phyloP scores from a whole-genome alignment of 495 filamentous ascomycete genomes.

The Lophium mytilinum region DNA sequence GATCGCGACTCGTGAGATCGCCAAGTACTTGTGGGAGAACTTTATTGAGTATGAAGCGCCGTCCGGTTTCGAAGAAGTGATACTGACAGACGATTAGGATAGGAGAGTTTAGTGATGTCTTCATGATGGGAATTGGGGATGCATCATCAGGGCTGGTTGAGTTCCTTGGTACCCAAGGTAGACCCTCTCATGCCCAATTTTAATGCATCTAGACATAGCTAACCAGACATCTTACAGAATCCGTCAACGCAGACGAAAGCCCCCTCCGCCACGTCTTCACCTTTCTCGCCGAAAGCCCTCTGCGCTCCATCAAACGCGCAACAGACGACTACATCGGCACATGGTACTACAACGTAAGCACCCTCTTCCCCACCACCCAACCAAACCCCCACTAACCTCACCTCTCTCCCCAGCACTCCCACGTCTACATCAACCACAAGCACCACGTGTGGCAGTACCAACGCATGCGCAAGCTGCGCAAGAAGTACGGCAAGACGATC shows the following conservation, averaged over 20 bases:
- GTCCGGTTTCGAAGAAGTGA: neutral
- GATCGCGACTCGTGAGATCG: slow-evolving; percentile 59
- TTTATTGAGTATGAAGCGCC: slow-evolving; percentile 62
- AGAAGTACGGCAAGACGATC: slow-evolving; percentile 32
- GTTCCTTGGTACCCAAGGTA: slow-evolving; percentile 38
- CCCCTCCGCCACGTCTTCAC: slow-evolving; percentile 22
- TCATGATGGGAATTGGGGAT: slow-evolving; percentile 73
- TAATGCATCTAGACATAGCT: too few relatives aligned
- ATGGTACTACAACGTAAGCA: slow-evolving; percentile 37
- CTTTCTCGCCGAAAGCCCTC: slow-evolving; percentile 32
- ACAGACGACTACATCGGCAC: slow-evolving; percentile 32
- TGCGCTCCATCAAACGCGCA: slow-evolving; percentile 32
- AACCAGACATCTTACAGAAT: too few relatives aligned
- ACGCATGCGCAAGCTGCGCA: slow-evolving; percentile 24
- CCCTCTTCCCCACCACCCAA: neutral
- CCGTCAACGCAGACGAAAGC: slow-evolving; percentile 14
- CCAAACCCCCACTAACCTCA: neutral
- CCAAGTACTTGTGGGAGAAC: slow-evolving; percentile 92
- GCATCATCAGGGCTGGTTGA: slow-evolving; percentile 39
- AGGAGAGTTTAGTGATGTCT: slow-evolving; percentile 58
- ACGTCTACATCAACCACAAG: slow-evolving; percentile 59
- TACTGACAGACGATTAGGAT: slow-evolving; percentile 38
- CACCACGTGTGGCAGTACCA: slow-evolving; percentile 60
- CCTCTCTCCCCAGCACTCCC: slow-evolving; percentile 31
- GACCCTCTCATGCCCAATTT: neutral